Evolutionary conservation across 495 filamentous ascomycete genomes (phyloP), one percentile per base, ranked within the genome.

Genomic region (Clohesyomyces aquaticus): DNA sequence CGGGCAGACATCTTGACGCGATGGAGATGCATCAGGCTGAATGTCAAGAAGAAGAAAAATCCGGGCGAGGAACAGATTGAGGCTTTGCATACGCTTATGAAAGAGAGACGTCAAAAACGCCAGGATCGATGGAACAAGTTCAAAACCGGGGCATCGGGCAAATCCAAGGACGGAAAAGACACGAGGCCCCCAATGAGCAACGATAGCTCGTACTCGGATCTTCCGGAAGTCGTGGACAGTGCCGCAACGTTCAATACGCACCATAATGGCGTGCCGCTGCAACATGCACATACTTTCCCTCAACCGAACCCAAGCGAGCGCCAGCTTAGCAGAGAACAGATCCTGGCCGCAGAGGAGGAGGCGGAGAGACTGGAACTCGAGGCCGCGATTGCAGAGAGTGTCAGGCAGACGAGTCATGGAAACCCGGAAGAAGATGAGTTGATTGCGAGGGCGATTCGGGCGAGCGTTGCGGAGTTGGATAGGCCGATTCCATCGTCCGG

Each of bases 381-480:
- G 65, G 74, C 78, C 19, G 89, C 88, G 1, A 91, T 93, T 64
- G 79, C 79, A 41, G 75, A 77, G 26, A 90, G 89, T 4, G 86
- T 93, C 1, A 74, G 75, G 18, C 81, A 87, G 68, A 91, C 88
- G 6, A 90, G 88, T 14, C 77, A 73, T 0, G 90, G 89, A 28
- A 76, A 91, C 66, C 63, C 76, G 0, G 78, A 81, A n/a, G 85
- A 91, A 70, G 89, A 91, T 63, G 78, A 77, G 35, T 77, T 81
- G 59, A 78, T 93, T 59, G 89, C 90, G 71, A 75, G 81, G 22
- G 88, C 87, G 4, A 87, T 93, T 46, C 76, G 88, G 21, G 85
- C 87, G 2, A n/a, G n/a, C n/a, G n/a, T n/a, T n/a, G n/a, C n/a
- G n/a, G n/a, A n/a, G n/a, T n/a, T n/a, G n/a, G n/a, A n/a, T n/a